A percentile compares a stretch with the other conserved stretches of the same genome.
Evolutionary conservation across 2,329 filamentous ascomycete genomes (phyloP).

Genomic region (Colletotrichum sp.): DNA sequence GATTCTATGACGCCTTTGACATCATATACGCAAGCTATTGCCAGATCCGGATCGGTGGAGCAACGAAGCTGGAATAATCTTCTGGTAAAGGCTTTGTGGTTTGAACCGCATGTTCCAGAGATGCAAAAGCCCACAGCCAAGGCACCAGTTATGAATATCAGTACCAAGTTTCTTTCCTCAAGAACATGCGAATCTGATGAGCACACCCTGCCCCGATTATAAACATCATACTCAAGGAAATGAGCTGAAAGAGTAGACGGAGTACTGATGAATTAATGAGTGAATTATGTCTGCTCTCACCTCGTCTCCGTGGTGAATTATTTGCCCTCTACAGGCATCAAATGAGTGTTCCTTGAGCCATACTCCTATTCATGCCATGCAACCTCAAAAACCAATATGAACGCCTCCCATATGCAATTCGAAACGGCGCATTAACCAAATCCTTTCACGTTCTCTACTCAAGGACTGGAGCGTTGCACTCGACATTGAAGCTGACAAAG

Average conservation of each 20-base stretch:
- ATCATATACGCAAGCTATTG: not conserved
- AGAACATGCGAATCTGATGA: not conserved
- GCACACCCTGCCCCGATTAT: not conserved
- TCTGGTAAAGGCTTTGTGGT: not conserved
- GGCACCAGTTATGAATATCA: not conserved
- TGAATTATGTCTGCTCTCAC: not conserved
- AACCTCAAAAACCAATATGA: not conserved
- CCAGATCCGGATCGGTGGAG: not conserved
- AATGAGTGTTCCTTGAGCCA: not conserved
- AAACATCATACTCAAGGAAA: not conserved
- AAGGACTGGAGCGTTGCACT: not conserved
- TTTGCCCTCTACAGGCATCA: not conserved
- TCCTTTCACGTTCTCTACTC: not conserved
- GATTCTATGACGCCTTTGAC: not conserved
- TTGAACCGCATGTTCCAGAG: not conserved
- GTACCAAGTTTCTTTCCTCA: not conserved
- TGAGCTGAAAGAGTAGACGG: not conserved
- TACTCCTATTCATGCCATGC: not conserved
- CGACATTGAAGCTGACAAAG: not conserved
- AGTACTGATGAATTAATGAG: not conserved
- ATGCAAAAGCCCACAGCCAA: not conserved
- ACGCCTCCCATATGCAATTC: not conserved
- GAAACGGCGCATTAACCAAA: not conserved
- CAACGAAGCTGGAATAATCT: not conserved
- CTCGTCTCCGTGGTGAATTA: not conserved